Evolutionary conservation across 805 yeast species (phyloP), one percentile per base, ranked within the genome.

Genomic region (Lipomyces chichibuensis): DNA sequence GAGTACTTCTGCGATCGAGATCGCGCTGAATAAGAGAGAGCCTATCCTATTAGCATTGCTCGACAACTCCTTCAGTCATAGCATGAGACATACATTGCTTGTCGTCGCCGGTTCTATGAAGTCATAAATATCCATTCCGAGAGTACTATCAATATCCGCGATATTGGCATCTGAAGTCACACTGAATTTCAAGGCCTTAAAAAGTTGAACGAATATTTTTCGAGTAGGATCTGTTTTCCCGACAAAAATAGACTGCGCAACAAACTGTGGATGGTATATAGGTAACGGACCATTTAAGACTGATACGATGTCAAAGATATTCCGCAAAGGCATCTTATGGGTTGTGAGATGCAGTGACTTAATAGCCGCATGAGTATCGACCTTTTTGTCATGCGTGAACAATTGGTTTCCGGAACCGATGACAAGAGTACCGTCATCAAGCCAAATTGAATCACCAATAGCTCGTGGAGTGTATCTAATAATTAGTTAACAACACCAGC

Each of bases 371-470:
- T 78, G 75, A 7, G 84, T 75, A 74, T 90, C 89, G 39, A 92
- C 76, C 3, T 80, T 74, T 73, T 90, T 88, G 75, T 92, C 96
- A 66, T 90, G 90, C 46, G 93, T 83, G 73, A 90, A 92, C 58
- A 93, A 83, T 75, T 93, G 98, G 77, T 93, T 93, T 0, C 98
- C 98, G 17, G 94, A 83, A 2, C 95, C 97, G 65, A 91, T 86
- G 0, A 90, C 93, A 63, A 93, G 82, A 20, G 87, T 84, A 1
- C 96, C 97, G 73, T 88, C 87, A 59, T 84, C 82, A 70, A 94
- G 80, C 98, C 98, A 94, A 14, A 89, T 82, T 17, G 96, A 89
- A 75, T 93, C 98, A 7, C 97, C 97, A 66, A 93, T 92, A 17
- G 81, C 82, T 75, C 92, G 97, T 0, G 90, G 80, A 0, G 97